phyloP scores from a whole-genome alignment of 441 rosid genomes.

The Hura crepitans region DNA sequence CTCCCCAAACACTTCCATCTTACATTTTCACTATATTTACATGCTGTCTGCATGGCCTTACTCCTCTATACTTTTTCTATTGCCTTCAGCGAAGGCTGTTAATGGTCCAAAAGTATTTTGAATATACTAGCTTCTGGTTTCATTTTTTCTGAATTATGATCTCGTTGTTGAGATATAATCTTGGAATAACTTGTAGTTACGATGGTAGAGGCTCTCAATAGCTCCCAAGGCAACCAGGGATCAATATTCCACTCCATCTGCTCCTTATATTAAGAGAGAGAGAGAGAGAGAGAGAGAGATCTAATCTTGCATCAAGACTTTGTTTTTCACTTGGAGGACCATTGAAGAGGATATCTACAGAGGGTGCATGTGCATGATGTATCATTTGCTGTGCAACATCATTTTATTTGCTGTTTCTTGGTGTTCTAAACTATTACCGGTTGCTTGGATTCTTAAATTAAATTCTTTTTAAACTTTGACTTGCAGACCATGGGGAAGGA shows the following conservation, averaged over 20 bases:
- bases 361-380: neutral
- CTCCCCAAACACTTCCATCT: neutral
- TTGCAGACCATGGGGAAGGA: constrained; percentile 86
- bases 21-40: neutral
- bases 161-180: neutral
- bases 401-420: neutral
- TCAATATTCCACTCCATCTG: too few species aligned
- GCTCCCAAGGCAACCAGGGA: too few species aligned
- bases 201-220: too few species aligned
- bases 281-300: too few species aligned
- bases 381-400: neutral
- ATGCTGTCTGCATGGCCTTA: neutral
- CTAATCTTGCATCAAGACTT: neutral
- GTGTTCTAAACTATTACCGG: neutral
- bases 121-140: neutral
- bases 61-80: neutral
- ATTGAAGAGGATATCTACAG: neutral
- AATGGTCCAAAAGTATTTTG: neutral
- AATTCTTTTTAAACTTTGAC: constrained; percentile 15
- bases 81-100: neutral
- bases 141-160: neutral
- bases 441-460: constrained; percentile 9
- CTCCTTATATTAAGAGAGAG: too few species aligned
- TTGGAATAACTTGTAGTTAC: too few species aligned
- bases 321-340: neutral